Conservation (phyloP, 148 eudicot species). For the Dysphania ambrosioides region DNA sequence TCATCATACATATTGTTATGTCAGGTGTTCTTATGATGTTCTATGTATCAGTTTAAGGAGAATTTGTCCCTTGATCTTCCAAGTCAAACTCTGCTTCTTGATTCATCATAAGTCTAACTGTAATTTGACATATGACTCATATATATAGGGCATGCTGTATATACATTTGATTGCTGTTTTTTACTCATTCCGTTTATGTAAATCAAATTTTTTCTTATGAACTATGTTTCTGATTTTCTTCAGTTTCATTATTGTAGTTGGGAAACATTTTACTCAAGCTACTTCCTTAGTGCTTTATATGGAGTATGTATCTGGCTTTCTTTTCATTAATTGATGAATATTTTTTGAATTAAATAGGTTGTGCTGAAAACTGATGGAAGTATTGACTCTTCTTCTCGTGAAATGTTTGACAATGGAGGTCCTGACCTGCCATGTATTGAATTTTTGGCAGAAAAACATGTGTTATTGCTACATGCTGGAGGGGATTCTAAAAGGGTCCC, state of each 20-base stretch:
- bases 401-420: constrained; percentile 41
- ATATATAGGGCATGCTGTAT: neutral
- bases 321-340: neutral
- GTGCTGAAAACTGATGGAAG: constrained; percentile 29
- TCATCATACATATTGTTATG: neutral
- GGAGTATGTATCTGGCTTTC: neutral
- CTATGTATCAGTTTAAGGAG: neutral
- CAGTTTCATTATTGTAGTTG: neutral
- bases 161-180: neutral
- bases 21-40: neutral
- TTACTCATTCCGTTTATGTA: neutral
- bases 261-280: too few relatives aligned
- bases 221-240: neutral
- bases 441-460: constrained; percentile 61
- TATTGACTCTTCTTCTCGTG: constrained; percentile 29
- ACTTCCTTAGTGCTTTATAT: neutral
- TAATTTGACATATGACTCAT: too few relatives aligned
- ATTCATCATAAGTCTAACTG: too few relatives aligned
- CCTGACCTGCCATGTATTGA: constrained; percentile 33
- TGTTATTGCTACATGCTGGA: constrained; percentile 93
- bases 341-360: constrained; percentile 37
- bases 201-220: neutral
- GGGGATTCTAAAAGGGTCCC: constrained; percentile 99
- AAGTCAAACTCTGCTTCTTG: too few relatives aligned
- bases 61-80: too few relatives aligned